Conservation (phyloP, 352 stramenopile species). For the Globisporangium lucens region DNA sequence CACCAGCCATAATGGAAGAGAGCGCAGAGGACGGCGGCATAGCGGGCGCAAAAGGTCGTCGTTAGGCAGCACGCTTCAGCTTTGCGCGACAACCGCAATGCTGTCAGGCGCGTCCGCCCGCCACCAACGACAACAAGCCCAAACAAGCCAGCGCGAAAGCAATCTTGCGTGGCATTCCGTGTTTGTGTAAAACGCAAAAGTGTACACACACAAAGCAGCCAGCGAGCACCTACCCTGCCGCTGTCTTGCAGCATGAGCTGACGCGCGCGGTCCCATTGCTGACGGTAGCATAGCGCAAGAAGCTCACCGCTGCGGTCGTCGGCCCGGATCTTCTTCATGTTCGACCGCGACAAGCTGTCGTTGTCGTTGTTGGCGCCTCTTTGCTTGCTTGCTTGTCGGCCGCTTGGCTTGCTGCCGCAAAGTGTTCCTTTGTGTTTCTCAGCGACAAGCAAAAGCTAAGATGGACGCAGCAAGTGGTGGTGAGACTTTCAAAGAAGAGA, state of each 20-base stretch:
- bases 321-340: conserved; percentile 25
- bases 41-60: background rate
- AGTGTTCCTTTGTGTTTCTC: background rate
- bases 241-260: conserved; percentile 9
- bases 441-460: background rate
- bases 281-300: conserved; percentile 32
- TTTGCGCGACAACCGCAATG: background rate
- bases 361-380: background rate
- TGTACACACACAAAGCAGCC: background rate
- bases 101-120: background rate
- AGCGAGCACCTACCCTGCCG: background rate
- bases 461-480: background rate
- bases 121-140: background rate
- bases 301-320: conserved; percentile 36
- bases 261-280: conserved; percentile 32
- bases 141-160: background rate
- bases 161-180: background rate
- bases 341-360: background rate
- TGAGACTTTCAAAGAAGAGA: background rate
- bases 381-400: background rate
- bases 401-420: background rate
- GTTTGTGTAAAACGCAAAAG: background rate
- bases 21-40: no score
- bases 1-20: no score
- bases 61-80: background rate